A percentile compares a stretch with the other conserved stretches of the same genome.
These are phyloP conservation scores for Scheffersomyces coipomensis DNA, from an alignment of 805 yeast species.

Conservation along the genomic window DNA sequence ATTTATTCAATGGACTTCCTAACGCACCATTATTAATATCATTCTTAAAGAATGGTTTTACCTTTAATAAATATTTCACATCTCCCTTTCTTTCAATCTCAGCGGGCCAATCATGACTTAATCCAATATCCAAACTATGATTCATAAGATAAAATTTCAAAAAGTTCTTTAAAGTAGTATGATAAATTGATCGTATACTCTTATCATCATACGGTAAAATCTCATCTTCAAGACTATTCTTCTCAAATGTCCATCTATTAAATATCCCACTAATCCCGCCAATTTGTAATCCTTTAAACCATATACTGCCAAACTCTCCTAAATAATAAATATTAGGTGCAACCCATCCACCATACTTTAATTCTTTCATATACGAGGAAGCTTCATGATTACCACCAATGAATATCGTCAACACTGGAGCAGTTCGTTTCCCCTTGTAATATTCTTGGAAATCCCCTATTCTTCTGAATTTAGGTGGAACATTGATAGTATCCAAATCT, in stretches of 20 bases:
- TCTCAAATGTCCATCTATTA: conserved; percentile 37
- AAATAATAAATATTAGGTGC: conserved; percentile 84
- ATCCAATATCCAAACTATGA: conserved; percentile 48
- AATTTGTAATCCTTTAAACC: conserved; percentile 74
- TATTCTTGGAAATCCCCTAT: conserved; percentile 82
- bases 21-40: conserved; percentile 61
- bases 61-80: conserved; percentile 41
- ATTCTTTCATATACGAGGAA: conserved; percentile 68
- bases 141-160: conserved; percentile 49
- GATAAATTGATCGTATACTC: conserved; percentile 63
- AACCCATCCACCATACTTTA: conserved; percentile 89
- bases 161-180: conserved; percentile 65
- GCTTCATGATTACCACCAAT: conserved; percentile 97
- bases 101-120: conserved; percentile 95
- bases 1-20: conserved; percentile 71
- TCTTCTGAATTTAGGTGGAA: conserved; percentile 72
- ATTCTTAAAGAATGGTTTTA: conserved; percentile 63
- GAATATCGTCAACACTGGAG: conserved; percentile 77
- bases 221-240: conserved; percentile 45
- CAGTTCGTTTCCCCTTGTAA: conserved; percentile 55
- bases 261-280: conserved; percentile 86
- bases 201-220: conserved; percentile 47
- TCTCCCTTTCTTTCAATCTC: conserved; percentile 71
- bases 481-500: conserved; percentile 70
- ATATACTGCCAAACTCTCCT: conserved; percentile 73